Evolutionary conservation across 2,329 filamentous ascomycete species (phyloP).

Genomic region (Harringtonia aguacate): DNA sequence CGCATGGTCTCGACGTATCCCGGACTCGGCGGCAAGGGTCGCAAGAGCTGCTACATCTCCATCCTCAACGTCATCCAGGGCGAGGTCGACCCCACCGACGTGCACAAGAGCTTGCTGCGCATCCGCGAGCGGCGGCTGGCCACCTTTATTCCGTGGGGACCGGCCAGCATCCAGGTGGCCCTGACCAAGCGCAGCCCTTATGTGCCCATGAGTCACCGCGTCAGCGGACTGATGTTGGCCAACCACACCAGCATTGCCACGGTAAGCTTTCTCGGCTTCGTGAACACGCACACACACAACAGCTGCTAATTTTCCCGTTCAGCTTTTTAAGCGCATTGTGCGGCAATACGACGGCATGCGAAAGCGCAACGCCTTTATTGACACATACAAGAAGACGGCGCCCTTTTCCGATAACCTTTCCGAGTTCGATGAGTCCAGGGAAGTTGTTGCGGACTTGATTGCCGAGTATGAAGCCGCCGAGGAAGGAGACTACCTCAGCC

Average conservation of each 20-base stretch:
- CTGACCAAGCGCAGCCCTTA: slow-evolving; percentile 95
- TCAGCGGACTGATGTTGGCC: slow-evolving; percentile 93
- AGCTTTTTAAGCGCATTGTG: slow-evolving; percentile 88
- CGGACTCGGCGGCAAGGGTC: slow-evolving; percentile 36
- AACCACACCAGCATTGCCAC: slow-evolving; percentile 98
- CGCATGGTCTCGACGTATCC: slow-evolving; percentile 96
- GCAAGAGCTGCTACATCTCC: slow-evolving; percentile 98
- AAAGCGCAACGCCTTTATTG: slow-evolving; percentile 94
- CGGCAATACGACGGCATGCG: slow-evolving; percentile 87
- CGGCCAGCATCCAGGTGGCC: slow-evolving; percentile 93
- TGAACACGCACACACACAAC: background rate
- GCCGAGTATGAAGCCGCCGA: slow-evolving; percentile 95
- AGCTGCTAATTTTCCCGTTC: background rate
- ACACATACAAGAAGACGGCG: slow-evolving; percentile 90
- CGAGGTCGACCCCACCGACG: slow-evolving; percentile 94
- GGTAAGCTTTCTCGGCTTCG: slow-evolving; percentile 32
- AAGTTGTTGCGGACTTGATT: slow-evolving; percentile 85
- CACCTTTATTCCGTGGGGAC: slow-evolving; percentile 97
- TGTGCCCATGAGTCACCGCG: slow-evolving; percentile 84
- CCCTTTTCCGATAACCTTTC: slow-evolving; percentile 85
- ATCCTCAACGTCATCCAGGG: slow-evolving; percentile 99
- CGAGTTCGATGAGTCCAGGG: slow-evolving; percentile 90
- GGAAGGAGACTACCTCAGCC: slow-evolving; percentile 76
- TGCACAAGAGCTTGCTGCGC: slow-evolving; percentile 93
- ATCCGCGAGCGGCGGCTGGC: slow-evolving; percentile 90